Evolutionary conservation across 345 rosid genomes (phyloP).

Genomic region (Citrus sp.): DNA sequence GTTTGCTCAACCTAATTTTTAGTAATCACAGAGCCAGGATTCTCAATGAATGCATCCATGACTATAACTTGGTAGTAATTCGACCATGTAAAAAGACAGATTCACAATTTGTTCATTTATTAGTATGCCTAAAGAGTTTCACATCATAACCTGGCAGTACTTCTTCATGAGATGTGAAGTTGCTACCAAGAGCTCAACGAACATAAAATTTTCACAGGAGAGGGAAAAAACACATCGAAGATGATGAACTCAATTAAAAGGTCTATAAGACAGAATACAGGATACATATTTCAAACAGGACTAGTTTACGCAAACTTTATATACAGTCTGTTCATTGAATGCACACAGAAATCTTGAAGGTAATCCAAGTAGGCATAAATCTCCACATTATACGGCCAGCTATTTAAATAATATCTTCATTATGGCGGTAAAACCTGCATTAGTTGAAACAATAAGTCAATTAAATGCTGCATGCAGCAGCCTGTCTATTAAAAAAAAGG

Average conservation of each 20-base stretch:
- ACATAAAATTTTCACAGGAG: not conserved
- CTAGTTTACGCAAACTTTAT: constrained; percentile 38
- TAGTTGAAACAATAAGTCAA: constrained; percentile 1
- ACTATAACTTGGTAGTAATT: not conserved
- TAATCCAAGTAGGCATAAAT: constrained; percentile 7
- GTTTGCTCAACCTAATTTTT: not conserved
- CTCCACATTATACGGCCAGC: constrained; percentile 21
- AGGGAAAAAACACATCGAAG: not conserved
- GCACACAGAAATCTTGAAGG: constrained; percentile 26
- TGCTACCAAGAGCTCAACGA: not conserved
- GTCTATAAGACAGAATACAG: constrained; percentile 17
- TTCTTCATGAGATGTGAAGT: not conserved
- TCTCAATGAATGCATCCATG: not conserved
- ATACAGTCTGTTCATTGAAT: constrained; percentile 37
- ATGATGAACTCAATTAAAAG: constrained; percentile 1
- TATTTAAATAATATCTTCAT: constrained; percentile 11
- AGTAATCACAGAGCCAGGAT: not conserved
- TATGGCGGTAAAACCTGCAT: constrained; percentile 19
- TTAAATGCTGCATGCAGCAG: not conserved
- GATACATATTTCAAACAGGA: constrained; percentile 10
- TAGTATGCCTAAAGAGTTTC: not conserved
- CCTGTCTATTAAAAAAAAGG: not conserved
- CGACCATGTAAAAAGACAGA: not conserved
- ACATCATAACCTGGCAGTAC: not conserved
- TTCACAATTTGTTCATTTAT: not conserved